Evolutionary conservation across 2,329 filamentous ascomycete species (phyloP), one percentile per base, ranked within the genome.

Genomic region (Rhynchosporium secalis): DNA sequence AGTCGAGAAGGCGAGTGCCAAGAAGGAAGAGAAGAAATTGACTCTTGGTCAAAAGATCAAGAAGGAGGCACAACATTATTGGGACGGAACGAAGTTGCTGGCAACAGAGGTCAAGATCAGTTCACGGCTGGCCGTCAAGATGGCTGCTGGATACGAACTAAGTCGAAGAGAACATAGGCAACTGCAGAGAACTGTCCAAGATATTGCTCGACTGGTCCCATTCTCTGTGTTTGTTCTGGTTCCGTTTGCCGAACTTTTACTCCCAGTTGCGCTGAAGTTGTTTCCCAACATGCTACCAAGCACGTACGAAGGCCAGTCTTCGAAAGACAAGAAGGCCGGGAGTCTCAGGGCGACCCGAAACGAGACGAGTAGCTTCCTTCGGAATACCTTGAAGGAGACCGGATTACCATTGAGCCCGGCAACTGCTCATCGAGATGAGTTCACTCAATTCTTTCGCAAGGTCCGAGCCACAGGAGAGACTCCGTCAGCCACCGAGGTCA

Each of bases 151-250:
- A 7, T 99, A 99, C 78, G 95, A 99, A 77, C 86, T 99, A 67
- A 97, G 91, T 63, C 87, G 95, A 67, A 87, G 95, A 79, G 95
- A 99, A 79, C 86, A 95, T 78, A 86, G 93, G 73, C 95, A 98
- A 83, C 82, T 99, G 61, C 88, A 91, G 79, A 86, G 95, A 73
- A 99, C 95, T 10, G 92, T 97, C 15, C 91, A 96, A 77, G 95
- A 99, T 79, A 83, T 99, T 52, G 92, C 86, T 40, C 93, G 95
- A 15, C 80, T 99, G 63, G 90, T 99, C 13, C 95, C 95, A 15
- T 99, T 99, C 77, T 96, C 93, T 7, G 90, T 97, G 70, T 99
- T 99, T 77, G 85, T 99, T 71, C 94, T 99, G 69, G 92, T 99
- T 45, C 95, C 95, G 1, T 96, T 99, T 69, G 95, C 93, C 62